phyloP scores from a whole-genome alignment of 257 asterid species.

The Nicotiana sylvestris region DNA sequence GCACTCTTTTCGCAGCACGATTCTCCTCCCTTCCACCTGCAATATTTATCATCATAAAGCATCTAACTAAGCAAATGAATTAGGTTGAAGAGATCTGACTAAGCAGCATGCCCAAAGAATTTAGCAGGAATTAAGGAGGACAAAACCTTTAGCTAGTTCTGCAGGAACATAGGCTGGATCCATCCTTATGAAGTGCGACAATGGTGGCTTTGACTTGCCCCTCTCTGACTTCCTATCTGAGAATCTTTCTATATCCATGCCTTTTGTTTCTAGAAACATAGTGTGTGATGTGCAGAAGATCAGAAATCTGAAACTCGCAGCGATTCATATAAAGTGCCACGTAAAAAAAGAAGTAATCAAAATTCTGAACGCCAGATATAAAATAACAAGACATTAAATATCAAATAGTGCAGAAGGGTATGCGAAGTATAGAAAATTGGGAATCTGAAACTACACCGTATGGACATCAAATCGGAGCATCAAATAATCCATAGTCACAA shows the following conservation, averaged over 20 bases:
- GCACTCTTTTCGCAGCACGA: constrained; percentile 37
- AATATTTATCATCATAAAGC: constrained; percentile 11
- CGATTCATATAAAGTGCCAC: background rate
- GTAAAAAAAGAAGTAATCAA: background rate
- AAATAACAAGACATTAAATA: constrained; percentile 3
- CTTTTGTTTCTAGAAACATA: constrained; percentile 34
- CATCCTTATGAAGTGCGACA: constrained; percentile 44
- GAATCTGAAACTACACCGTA: background rate
- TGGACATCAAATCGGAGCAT: background rate
- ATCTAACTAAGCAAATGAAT: background rate
- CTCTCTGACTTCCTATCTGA: constrained; percentile 33
- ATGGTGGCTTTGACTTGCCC: constrained; percentile 30
- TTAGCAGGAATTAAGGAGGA: constrained; percentile 4
- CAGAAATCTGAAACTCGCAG: background rate
- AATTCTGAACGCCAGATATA: background rate
- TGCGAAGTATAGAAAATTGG: background rate
- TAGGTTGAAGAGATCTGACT: constrained; percentile 1
- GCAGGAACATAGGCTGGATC: constrained; percentile 52
- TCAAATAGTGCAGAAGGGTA: background rate
- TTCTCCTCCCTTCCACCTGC: constrained; percentile 38
- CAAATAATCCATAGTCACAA: background rate
- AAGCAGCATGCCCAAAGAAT: background rate
- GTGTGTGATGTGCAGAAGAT: constrained; percentile 1
- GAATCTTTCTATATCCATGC: constrained; percentile 51
- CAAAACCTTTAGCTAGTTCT: constrained; percentile 50